These are phyloP conservation scores for Atkinsonella hypoxylon DNA, from an alignment of 2,329 filamentous ascomycete species.

Conservation along the genomic window DNA sequence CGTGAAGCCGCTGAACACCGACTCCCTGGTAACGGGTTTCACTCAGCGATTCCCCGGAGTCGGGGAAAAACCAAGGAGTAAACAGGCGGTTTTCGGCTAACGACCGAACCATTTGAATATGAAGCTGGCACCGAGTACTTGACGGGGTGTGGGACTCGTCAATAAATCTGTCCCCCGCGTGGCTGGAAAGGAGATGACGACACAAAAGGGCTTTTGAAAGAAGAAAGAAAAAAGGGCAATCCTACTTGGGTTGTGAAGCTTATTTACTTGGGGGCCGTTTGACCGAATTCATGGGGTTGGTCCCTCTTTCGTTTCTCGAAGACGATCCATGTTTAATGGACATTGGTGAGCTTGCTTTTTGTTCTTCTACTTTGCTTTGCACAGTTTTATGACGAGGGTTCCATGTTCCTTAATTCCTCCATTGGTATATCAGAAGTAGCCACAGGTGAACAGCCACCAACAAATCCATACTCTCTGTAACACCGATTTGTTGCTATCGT, in stretches of 20 bases:
- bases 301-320: neutral
- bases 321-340: too few species aligned
- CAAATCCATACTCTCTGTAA: neutral
- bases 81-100: neutral
- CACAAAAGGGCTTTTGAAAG: neutral
- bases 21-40: slow-evolving; percentile 2
- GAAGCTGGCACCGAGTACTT: neutral
- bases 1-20: neutral
- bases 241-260: neutral
- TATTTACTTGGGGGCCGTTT: neutral
- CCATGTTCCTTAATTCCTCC: neutral
- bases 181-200: neutral
- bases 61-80: neutral
- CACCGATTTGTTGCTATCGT: too few species aligned
- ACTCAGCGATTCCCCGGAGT: neutral
- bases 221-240: too few species aligned
- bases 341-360: neutral
- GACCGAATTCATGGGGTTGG: neutral
- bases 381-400: neutral
- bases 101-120: neutral
- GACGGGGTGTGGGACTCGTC: neutral
- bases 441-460: neutral
- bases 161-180: too few species aligned
- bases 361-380: neutral
- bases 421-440: neutral